Evolutionary conservation across 2,329 filamentous ascomycete species (phyloP), one percentile per base, ranked within the genome.

Genomic region (Sclerotinia sclerotiorum): DNA sequence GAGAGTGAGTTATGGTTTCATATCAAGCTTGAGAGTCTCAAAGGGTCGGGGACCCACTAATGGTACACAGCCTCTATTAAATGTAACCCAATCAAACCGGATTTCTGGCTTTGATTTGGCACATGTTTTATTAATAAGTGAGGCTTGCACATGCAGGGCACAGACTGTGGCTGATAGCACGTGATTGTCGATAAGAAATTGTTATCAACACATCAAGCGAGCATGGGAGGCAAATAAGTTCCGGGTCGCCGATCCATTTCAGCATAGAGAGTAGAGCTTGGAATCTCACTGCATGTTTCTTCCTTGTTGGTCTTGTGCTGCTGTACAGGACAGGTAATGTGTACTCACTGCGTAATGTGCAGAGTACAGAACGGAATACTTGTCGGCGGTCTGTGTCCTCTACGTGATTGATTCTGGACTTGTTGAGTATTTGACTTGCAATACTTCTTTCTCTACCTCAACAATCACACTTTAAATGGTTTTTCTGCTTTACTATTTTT

Each of bases 261-360:
- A n/a, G n/a, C n/a, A n/a, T n/a, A n/a, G n/a, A n/a, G n/a, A n/a
- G n/a, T n/a, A n/a, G n/a, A 58, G 39, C 54, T 42, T 10, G 15
- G 11, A 61, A 61, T 48, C 42, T 29, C 42, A 61, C 57, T 61
- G 57, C 57, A 61, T 48, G 27, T 32, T 48, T 24, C n/a, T 39
- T 39, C 19, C 51, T 32, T 6, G 24, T 54, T 54, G 51, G 13
- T 19, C 35, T 35, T 35, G 5, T 60, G 29, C 17, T 48, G 48
- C 44, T 48, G 55, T 24, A n/a, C n/a, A n/a, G n/a, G n/a, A n/a
- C n/a, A n/a, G n/a, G n/a, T n/a, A n/a, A n/a, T n/a, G n/a, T n/a
- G n/a, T n/a, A 29, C 29, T 29, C 29, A 35, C 35, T 8, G 7
- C 35, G 35, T 35, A 8, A 35, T 35, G 35, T 35, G 10, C 35